A percentile compares a stretch with the other conserved stretches of the same genome.
phyloP scores from a whole-genome alignment of 805 yeast genomes.

The Teunomyces funiuensis region DNA sequence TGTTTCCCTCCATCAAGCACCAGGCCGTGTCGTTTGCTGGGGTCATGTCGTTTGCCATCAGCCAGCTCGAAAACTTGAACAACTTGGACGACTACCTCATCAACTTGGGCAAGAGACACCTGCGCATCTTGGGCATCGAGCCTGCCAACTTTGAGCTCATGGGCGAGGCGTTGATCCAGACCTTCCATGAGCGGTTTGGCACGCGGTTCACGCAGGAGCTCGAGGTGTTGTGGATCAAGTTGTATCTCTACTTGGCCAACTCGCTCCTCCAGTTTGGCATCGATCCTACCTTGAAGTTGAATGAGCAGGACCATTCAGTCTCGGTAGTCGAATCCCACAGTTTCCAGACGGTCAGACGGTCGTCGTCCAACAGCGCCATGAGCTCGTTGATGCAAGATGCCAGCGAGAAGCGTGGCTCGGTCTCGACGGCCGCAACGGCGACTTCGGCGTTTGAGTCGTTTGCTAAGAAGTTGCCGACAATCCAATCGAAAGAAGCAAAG shows the following conservation, averaged over 20 bases:
- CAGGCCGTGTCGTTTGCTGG: constrained; percentile 84
- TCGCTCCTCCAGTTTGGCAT: constrained; percentile 61
- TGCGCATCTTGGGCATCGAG: constrained; percentile 73
- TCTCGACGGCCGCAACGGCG: background rate
- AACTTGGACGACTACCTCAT: constrained; percentile 58
- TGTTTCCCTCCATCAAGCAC: constrained; percentile 74
- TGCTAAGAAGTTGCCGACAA: background rate
- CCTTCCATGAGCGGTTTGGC: constrained; percentile 65
- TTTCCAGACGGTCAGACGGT: constrained; percentile 5
- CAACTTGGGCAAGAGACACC: constrained; percentile 70
- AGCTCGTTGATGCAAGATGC: constrained; percentile 4
- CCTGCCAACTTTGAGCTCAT: constrained; percentile 64
- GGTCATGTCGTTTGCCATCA: constrained; percentile 65
- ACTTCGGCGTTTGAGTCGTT: constrained; percentile 2
- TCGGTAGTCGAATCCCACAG: constrained; percentile 6
- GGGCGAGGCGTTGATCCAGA: constrained; percentile 71
- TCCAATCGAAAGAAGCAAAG: constrained; percentile 6
- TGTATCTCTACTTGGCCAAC: constrained; percentile 68
- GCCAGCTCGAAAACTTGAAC: constrained; percentile 59
- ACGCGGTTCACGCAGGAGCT: constrained; percentile 53
- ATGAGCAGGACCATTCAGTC: constrained; percentile 5
- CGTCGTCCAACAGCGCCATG: background rate
- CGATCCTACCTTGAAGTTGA: constrained; percentile 42
- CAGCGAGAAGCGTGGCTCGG: constrained; percentile 1
- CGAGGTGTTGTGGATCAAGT: constrained; percentile 69